These are phyloP conservation scores for Fusarium graminum DNA, from an alignment of 2,329 filamentous ascomycete genomes.

Conservation along the genomic window DNA sequence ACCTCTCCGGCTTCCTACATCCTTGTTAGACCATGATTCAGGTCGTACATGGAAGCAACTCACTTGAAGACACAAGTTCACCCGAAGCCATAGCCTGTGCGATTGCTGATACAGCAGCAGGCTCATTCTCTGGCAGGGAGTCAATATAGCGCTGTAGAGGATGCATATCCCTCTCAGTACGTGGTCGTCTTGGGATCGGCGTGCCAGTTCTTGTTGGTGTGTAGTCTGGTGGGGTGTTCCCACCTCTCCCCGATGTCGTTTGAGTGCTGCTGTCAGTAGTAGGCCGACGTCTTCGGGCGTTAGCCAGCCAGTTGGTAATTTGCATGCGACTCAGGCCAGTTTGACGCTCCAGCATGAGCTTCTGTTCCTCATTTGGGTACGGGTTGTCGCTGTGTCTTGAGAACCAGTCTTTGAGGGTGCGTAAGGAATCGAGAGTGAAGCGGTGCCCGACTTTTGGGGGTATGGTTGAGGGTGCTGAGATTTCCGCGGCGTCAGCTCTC, in stretches of 20 bases:
- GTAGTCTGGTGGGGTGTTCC: constrained; percentile 3
- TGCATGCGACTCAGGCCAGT: constrained; percentile 84
- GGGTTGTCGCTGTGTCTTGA: constrained; percentile 79
- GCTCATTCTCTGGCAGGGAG: constrained; percentile 53
- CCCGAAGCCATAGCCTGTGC: constrained; percentile 48
- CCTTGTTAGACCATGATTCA: constrained; percentile 56
- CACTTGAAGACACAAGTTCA: constrained; percentile 15
- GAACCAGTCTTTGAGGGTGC: constrained; percentile 82
- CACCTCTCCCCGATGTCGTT: neutral
- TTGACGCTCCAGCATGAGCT: constrained; percentile 76
- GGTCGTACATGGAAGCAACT: constrained; percentile 50
- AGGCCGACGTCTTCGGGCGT: constrained; percentile 77
- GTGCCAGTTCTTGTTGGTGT: constrained; percentile 67
- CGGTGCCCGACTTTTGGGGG: constrained; percentile 33
- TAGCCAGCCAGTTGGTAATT: constrained; percentile 89
- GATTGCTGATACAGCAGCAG: constrained; percentile 50
- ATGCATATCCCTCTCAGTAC: constrained; percentile 32
- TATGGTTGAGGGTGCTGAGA: neutral
- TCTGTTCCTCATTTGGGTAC: constrained; percentile 86
- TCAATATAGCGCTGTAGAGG: constrained; percentile 53
- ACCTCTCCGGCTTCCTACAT: constrained; percentile 21
- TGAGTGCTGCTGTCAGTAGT: constrained; percentile 65
- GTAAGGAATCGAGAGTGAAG: constrained; percentile 28
- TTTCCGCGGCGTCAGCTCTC: neutral
- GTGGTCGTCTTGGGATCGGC: constrained; percentile 53